phyloP scores from a whole-genome alignment of 441 rosid genomes.

The Codiaeum variegatum region DNA sequence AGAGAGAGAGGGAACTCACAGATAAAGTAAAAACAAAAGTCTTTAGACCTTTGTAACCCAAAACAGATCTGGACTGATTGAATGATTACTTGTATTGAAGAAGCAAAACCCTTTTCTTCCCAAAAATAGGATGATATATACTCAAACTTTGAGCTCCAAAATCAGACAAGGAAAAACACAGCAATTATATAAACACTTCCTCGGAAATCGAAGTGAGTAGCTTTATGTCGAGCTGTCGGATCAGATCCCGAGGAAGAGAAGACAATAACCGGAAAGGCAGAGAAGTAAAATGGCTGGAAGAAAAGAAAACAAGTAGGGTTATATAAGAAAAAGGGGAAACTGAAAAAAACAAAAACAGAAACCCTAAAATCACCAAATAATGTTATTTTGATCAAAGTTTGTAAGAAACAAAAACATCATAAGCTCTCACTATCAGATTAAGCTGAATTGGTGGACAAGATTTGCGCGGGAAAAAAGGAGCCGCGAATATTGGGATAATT shows the following conservation, averaged over 20 bases:
- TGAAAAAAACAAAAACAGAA: background rate
- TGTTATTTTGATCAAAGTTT: constrained; percentile 16
- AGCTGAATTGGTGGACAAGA: constrained; percentile 65
- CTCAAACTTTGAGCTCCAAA: constrained; percentile 10
- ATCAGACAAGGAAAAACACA: constrained; percentile 12
- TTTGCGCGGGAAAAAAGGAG: constrained; percentile 39
- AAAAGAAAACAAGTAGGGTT: constrained; percentile 33
- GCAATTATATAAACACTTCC: constrained; percentile 14
- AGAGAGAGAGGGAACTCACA: constrained; percentile 25
- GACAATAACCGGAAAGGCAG: background rate
- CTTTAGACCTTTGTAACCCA: constrained; percentile 19
- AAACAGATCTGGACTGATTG: constrained; percentile 35
- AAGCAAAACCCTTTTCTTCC: constrained; percentile 1
- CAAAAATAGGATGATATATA: background rate
- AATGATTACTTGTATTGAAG: constrained; percentile 17
- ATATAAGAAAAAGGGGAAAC: constrained; percentile 29
- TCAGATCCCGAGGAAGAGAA: constrained; percentile 44
- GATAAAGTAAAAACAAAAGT: constrained; percentile 21
- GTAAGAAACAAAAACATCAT: constrained; percentile 27
- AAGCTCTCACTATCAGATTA: constrained; percentile 34
- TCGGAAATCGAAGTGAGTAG: constrained; percentile 35
- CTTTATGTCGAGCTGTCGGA: constrained; percentile 33
- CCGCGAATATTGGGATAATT: constrained; percentile 26
- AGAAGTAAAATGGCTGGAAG: constrained; percentile 22
- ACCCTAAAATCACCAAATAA: constrained; percentile 39